Evolutionary conservation across 345 rosid genomes (phyloP).

Genomic region (Triadica sebifera): DNA sequence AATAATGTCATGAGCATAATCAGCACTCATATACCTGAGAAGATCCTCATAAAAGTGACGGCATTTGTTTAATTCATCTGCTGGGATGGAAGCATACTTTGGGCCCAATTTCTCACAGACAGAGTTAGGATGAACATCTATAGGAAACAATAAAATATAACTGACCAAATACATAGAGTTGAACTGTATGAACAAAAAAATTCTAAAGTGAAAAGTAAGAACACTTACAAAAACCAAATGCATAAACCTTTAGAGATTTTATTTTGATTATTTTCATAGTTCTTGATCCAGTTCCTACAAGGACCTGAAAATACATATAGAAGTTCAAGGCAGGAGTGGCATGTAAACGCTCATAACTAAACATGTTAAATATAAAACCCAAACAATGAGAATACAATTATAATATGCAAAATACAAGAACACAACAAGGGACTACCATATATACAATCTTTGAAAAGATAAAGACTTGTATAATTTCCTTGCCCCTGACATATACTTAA

Average conservation of each 20-base stretch:
- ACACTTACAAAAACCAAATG: constrained; percentile 90
- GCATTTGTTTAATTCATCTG: constrained; percentile 47
- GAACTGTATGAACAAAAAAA: not conserved
- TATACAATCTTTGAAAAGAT: not conserved
- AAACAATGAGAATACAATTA: not conserved
- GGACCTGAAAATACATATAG: constrained; percentile 51
- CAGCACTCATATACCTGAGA: constrained; percentile 55
- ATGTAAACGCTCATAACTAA: not conserved
- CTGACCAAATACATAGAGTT: not conserved
- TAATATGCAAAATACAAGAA: not conserved
- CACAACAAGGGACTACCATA: not conserved
- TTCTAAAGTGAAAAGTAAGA: constrained; percentile 20
- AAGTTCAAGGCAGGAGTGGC: not conserved
- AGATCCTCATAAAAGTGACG: constrained; percentile 73
- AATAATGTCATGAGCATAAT: not conserved
- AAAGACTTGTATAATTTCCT: not conserved
- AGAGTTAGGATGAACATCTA: constrained; percentile 79
- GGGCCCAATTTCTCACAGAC: constrained; percentile 76
- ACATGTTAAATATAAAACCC: not conserved
- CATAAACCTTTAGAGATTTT: constrained; percentile 79
- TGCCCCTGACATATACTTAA: not conserved
- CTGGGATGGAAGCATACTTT: constrained; percentile 66
- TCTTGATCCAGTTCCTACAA: constrained; percentile 94
- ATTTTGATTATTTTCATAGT: constrained; percentile 76
- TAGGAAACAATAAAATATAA: constrained; percentile 11